These are phyloP conservation scores for Salix brachista DNA, from an alignment of 345 rosid genomes.

Conservation along the genomic window DNA sequence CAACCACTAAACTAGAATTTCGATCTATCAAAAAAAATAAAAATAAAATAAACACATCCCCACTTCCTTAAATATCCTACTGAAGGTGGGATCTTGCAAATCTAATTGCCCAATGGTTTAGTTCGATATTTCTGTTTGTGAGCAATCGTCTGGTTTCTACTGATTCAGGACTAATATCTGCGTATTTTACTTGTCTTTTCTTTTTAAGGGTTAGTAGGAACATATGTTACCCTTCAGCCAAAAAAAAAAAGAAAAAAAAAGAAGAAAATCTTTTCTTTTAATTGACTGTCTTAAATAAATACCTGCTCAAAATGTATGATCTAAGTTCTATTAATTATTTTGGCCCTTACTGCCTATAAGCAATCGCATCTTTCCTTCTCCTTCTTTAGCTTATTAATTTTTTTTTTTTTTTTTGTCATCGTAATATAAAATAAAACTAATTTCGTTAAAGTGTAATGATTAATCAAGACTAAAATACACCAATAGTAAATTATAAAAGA, in stretches of 20 bases:
- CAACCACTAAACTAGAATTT: slow-evolving; percentile 30
- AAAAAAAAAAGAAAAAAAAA: too few species aligned
- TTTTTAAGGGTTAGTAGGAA: slow-evolving; percentile 12
- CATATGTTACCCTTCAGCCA: neutral
- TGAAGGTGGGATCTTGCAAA: slow-evolving; percentile 56
- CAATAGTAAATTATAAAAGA: too few species aligned
- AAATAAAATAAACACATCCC: neutral
- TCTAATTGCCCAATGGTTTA: slow-evolving; percentile 47
- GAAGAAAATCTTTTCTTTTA: neutral
- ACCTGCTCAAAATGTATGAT: slow-evolving; percentile 9
- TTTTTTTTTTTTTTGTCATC: neutral
- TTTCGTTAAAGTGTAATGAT: too few species aligned
- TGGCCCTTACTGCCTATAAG: slow-evolving; percentile 11
- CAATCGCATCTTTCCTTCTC: slow-evolving; percentile 13
- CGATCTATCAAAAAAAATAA: slow-evolving; percentile 14
- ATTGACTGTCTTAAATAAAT: slow-evolving; percentile 2
- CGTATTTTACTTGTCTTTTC: neutral
- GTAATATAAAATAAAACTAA: too few species aligned
- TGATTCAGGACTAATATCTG: slow-evolving; percentile 15
- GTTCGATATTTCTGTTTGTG: slow-evolving; percentile 22
- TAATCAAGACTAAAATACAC: too few species aligned
- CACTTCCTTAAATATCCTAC: slow-evolving; percentile 31
- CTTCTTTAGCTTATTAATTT: slow-evolving; percentile 7
- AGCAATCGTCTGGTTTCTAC: slow-evolving; percentile 34
- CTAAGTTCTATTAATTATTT: neutral